Evolutionary conservation across 768 basidiomycete genomes (phyloP), one percentile per base, ranked within the genome.

Genomic region (Tulasnella sp.): DNA sequence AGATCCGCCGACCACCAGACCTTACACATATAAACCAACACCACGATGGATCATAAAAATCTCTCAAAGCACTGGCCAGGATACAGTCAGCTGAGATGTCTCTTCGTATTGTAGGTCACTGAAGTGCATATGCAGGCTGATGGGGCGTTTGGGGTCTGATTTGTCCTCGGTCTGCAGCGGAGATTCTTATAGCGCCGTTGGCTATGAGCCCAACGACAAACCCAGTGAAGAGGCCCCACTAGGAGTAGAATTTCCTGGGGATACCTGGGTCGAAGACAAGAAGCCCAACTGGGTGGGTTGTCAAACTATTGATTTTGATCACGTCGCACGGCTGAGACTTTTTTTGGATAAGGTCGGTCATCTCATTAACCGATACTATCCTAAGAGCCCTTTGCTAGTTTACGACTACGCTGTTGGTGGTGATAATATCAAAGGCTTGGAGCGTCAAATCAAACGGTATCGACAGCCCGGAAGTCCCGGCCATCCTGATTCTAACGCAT

Each of bases 231-330:
- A 86, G 6, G 82, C 87, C 28, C 91, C 91, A 3, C 84, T 91
- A 3, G 90, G 91, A 0, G 84, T 89, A 1, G 82, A 83, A 4
- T 92, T 87, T 81, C 90, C 91, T 31, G 91, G 90, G 1, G 54
- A 82, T 8, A 89, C 90, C 0, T 91, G 85, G 84, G 88, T 88
- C 50, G 91, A 90, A 82, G 80, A 81, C 1, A 87, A 85, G 46
- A 83, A 85, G 58, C 89, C 91, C 11, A 92, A 92, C 84, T 93
- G 92, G 92, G 89, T 93, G 46, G 90, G 91, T 2, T 88, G 90
- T 83, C 85, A 91, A n/a, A 85, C 91, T 74, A 88, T 86, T 12
- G 80, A 83, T 41, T 40, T 82, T 87, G 87, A n/a, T 84, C 84
- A 48, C 86, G 87, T 8, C 83, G 85, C 76, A 88, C 79, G 18